phyloP scores from a whole-genome alignment of 768 basidiomycete species.

The Boletus tylopilopsis region DNA sequence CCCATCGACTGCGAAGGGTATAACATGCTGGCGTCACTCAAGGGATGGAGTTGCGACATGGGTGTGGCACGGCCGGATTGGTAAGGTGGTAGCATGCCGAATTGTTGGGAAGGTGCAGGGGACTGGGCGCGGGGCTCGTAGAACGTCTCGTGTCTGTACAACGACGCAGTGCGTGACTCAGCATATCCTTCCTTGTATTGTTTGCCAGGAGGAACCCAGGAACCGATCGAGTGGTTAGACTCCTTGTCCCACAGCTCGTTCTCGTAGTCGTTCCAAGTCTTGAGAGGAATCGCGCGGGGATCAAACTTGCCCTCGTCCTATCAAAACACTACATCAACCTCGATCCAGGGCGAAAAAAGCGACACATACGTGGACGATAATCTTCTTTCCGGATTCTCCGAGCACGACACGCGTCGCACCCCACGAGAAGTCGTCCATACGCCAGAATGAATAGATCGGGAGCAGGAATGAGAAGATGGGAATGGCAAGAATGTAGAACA shows the following conservation, averaged over 20 bases:
- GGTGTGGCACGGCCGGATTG: conserved; percentile 78
- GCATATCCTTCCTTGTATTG: conserved; percentile 69
- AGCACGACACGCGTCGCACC: conserved; percentile 89
- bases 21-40: conserved; percentile 35
- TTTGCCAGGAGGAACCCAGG: conserved; percentile 81
- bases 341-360: not conserved
- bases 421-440: conserved; percentile 98
- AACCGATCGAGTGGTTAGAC: conserved; percentile 91
- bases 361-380: conserved; percentile 82
- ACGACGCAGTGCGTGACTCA: conserved; percentile 72
- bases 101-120: conserved; percentile 66
- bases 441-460: conserved; percentile 95
- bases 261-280: conserved; percentile 96
- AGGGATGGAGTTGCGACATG: conserved; percentile 40
- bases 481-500: conserved; percentile 94
- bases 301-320: conserved; percentile 99
- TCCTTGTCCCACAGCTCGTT: conserved; percentile 98
- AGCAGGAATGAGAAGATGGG: conserved; percentile 92
- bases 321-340: conserved; percentile 4
- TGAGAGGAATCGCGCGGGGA: conserved; percentile 86
- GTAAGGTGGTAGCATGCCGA: conserved; percentile 54
- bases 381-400: conserved; percentile 93
- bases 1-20: conserved; percentile 63
- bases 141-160: conserved; percentile 85
- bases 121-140: conserved; percentile 77